phyloP scores from a whole-genome alignment of 345 rosid genomes.

The Schrenkiella parvula region DNA sequence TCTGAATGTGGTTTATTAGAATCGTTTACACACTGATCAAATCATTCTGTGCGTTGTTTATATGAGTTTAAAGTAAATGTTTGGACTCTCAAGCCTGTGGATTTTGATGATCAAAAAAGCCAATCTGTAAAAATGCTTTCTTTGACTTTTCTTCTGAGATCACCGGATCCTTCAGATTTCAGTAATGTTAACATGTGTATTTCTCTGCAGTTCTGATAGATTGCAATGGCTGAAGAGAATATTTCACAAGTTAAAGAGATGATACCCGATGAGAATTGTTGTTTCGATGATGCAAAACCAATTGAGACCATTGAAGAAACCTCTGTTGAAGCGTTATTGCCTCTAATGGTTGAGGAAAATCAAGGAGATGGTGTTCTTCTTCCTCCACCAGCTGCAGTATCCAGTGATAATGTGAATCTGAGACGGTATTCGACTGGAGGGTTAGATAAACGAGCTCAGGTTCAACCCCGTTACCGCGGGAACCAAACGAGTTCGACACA shows the following conservation, averaged over 20 bases:
- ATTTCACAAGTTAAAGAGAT: slow-evolving; percentile 15
- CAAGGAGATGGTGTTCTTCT: slow-evolving; percentile 9
- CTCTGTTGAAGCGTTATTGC: slow-evolving; percentile 12
- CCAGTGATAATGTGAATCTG: slow-evolving; percentile 8
- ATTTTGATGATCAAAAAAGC: not conserved
- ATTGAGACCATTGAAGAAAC: not conserved
- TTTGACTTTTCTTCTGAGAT: not conserved
- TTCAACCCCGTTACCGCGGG: slow-evolving; percentile 56
- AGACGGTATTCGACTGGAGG: slow-evolving; percentile 46
- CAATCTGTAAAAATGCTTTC: not conserved
- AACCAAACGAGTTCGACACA: slow-evolving; percentile 71
- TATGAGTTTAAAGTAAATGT: not conserved
- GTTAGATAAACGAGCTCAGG: slow-evolving; percentile 20
- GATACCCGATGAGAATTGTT: slow-evolving; percentile 20
- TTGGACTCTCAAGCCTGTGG: not conserved
- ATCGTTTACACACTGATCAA: slow-evolving; percentile 2
- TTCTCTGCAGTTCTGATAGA: slow-evolving; percentile 8
- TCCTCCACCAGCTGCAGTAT: slow-evolving; percentile 10
- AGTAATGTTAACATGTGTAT: not conserved
- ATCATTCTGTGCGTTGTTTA: not conserved
- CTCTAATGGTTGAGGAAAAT: not conserved
- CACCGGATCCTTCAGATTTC: not conserved
- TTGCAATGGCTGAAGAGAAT: slow-evolving; percentile 29
- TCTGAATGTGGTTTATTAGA: not conserved
- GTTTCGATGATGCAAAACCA: slow-evolving; percentile 22